Base-by-base conservation (phyloP, 192 early-diverging fungal species). In the Linnemannia exigua region DNA sequence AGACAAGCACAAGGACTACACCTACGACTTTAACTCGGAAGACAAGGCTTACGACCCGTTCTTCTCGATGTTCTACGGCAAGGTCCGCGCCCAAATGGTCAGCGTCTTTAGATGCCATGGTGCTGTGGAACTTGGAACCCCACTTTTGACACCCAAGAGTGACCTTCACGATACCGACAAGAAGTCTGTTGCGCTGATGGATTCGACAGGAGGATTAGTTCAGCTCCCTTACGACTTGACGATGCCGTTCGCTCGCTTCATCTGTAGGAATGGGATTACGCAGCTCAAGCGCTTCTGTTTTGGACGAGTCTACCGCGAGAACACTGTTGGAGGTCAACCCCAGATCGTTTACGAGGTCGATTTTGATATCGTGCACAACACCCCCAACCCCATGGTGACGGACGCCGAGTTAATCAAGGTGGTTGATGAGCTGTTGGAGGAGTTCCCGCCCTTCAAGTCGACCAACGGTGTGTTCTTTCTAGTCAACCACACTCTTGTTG, bases 371-470 rank as follows among this genome's bases (percentile, higher is more conserved):
- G 95, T 98, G 8, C 93, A 93, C 50, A 87, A 87, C 70, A 92
- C 88, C 17, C 79, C 86, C 70, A 88, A 81, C 54, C 91, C 80
- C 72, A 95, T 94, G 93, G 91, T 96, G 51, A 92, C 96, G 0
- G 97, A 97, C 46, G 97, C 97, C 5, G 98, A 99, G 85, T 91
- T 97, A 1, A 86, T 99, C n/a, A 94, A 95, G 36, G 93, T 96
- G 1, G 94, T 95, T 9, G 93, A 93, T 67, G 93, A 96, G 88
- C 87, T 95, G 5, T 77, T 95, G 67, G 91, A 93, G 71, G 93
- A 93, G 67, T 88, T 95, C 47, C 95, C 94, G 28, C 90, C 93
- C 35, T 93, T 93, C 73, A 91, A 92, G 72, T 63, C 88, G 9
- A 76, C 67, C 19, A 89, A 90, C 74, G 90, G 91, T 9, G 84